phyloP scores from a whole-genome alignment of 192 early-diverging fungal genomes.

The Geranomyces michiganensis region DNA sequence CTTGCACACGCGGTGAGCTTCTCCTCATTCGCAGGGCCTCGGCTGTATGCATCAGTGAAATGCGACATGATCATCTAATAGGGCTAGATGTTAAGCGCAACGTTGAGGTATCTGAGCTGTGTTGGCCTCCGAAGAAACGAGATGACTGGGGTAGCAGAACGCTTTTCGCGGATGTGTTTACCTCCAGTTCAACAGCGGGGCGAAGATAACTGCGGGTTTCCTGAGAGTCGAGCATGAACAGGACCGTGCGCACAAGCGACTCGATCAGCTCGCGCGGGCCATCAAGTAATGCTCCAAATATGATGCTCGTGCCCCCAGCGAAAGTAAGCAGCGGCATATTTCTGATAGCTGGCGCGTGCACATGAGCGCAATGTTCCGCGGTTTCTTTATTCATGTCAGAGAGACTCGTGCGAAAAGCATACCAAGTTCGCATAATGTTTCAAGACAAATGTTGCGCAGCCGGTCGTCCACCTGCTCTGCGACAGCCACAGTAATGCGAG shows the following conservation, averaged over 20 bases:
- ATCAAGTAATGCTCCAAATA: conserved; percentile 70
- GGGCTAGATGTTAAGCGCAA: neutral
- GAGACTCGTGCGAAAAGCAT: conserved; percentile 20
- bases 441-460: conserved; percentile 70
- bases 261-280: conserved; percentile 62
- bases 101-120: neutral
- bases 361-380: neutral
- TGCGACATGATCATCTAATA: conserved; percentile 71
- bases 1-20: conserved; percentile 66
- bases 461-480: conserved; percentile 80
- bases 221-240: conserved; percentile 75
- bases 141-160: too few species aligned
- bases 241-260: conserved; percentile 62
- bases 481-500: conserved; percentile 74
- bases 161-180: conserved; percentile 15
- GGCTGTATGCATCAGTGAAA: conserved; percentile 76
- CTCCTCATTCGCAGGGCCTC: conserved; percentile 64
- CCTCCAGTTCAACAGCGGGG: conserved; percentile 79
- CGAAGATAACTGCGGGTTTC: conserved; percentile 64
- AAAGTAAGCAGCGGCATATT: conserved; percentile 62
- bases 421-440: conserved; percentile 81
- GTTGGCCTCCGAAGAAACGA: too few species aligned
- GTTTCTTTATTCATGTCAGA: neutral
- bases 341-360: conserved; percentile 50
- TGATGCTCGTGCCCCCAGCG: conserved; percentile 68